phyloP scores from a whole-genome alignment of 1,139 yeast species.

The Geotrichum macrosporum region DNA sequence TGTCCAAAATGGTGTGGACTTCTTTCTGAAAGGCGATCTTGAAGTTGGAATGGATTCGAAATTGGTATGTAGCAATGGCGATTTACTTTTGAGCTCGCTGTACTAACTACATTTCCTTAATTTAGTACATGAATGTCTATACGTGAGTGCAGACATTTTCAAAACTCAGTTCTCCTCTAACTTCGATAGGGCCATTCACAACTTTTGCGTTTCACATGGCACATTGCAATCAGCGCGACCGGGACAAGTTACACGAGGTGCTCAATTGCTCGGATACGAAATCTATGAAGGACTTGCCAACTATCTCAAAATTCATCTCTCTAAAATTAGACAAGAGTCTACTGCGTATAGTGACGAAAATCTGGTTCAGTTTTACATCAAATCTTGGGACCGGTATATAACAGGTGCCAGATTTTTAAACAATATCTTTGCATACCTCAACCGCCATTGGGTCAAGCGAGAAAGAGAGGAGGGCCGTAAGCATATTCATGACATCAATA shows the following conservation, averaged over 20 bases:
- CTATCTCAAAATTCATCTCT: constrained; percentile 62
- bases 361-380: constrained; percentile 78
- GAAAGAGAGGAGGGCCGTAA: constrained; percentile 94
- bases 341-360: constrained; percentile 47
- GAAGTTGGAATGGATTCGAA: constrained; percentile 38
- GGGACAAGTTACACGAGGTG: constrained; percentile 34
- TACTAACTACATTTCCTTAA: not conserved
- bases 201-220: constrained; percentile 84
- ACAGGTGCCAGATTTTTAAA: constrained; percentile 89
- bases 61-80: constrained; percentile 34
- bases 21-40: constrained; percentile 39
- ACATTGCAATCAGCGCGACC: constrained; percentile 11
- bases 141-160: constrained; percentile 30
- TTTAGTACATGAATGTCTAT: constrained; percentile 40
- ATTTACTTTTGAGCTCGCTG: no score
- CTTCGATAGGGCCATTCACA: constrained; percentile 78
- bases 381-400: constrained; percentile 80
- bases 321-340: constrained; percentile 39
- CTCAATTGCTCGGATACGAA: constrained; percentile 75
- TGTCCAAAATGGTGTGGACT: constrained; percentile 40
- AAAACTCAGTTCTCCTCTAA: constrained; percentile 30
- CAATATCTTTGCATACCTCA: constrained; percentile 92
- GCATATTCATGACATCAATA: constrained; percentile 85
- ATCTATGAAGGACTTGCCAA: constrained; percentile 67
- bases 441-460: constrained; percentile 95